Percentiles rank a stretch among this genome's conserved stretches.
Evolutionary conservation across 768 basidiomycete genomes (phyloP).

Genomic region (Auricularia sp.): DNA sequence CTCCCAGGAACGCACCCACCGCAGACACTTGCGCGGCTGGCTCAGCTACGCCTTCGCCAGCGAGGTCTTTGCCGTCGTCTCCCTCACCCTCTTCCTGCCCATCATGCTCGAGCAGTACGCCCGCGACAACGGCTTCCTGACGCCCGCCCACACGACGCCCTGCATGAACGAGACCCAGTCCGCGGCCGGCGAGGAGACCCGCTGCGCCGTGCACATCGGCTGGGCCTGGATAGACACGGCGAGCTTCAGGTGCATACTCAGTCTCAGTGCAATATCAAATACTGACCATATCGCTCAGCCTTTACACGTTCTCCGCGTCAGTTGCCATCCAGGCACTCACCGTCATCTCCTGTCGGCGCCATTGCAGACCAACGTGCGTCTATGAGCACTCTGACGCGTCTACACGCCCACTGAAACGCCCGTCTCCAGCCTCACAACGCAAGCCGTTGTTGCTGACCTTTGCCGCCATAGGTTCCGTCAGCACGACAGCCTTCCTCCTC

Average conservation of each 20-base stretch:
- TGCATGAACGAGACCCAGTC: conserved; percentile 30
- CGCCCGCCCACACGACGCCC: conserved; percentile 55
- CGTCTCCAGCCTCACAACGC: conserved; percentile 48
- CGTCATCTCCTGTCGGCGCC: conserved; percentile 89
- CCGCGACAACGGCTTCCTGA: conserved; percentile 71
- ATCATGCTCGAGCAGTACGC: conserved; percentile 85
- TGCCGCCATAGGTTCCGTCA: conserved; percentile 58
- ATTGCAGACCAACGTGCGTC: conserved; percentile 82
- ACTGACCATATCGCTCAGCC: conserved; percentile 30
- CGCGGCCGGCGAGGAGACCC: conserved; percentile 21
- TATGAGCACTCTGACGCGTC: neutral
- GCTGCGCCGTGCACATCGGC: conserved; percentile 74
- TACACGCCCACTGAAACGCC: conserved; percentile 3
- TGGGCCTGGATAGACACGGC: conserved; percentile 87
- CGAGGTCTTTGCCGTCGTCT: conserved; percentile 75
- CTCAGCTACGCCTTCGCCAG: conserved; percentile 24
- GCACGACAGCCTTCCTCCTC: conserved; percentile 61
- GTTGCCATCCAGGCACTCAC: conserved; percentile 88
- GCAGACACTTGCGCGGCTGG: neutral
- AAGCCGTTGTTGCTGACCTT: conserved; percentile 71
- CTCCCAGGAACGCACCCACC: neutral
- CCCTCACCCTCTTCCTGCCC: conserved; percentile 71
- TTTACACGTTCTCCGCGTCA: conserved; percentile 81
- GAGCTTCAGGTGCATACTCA: conserved; percentile 65
- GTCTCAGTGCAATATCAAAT: neutral